Evolutionary conservation across 1,139 yeast species (phyloP).

Genomic region (Blastobotrys persicus): DNA sequence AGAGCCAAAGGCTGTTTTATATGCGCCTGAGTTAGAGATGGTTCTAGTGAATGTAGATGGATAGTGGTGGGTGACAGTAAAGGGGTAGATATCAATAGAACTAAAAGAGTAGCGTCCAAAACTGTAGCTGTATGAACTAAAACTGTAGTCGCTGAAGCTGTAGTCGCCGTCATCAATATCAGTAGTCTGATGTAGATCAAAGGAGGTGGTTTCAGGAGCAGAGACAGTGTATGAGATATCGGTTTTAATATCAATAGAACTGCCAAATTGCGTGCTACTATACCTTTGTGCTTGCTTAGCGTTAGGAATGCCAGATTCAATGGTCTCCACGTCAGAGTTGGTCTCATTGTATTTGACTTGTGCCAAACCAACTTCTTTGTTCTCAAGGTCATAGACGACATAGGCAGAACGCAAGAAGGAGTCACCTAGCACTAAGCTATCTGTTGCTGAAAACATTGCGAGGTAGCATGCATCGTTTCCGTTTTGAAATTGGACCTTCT

Average conservation of each 20-base stretch:
- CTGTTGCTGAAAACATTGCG: conserved; percentile 29
- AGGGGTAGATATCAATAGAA: not conserved
- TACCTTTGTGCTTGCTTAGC: conserved; percentile 19
- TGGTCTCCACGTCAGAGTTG: conserved; percentile 22
- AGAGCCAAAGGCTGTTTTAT: not conserved
- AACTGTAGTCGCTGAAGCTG: not conserved
- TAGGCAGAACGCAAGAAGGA: conserved; percentile 72
- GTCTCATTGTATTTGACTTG: conserved; percentile 43
- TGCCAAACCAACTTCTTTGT: conserved; percentile 63
- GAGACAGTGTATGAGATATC: conserved; percentile 5
- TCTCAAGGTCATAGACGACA: conserved; percentile 74
- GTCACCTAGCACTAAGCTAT: conserved; percentile 57
- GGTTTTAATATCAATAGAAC: conserved; percentile 3
- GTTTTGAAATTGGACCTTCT: conserved; percentile 20
- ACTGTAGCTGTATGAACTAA: not conserved
- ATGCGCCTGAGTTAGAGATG: not conserved
- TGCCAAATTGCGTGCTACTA: conserved; percentile 21
- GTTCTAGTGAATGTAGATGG: not conserved
- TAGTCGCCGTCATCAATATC: not conserved
- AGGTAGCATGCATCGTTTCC: conserved; percentile 24
- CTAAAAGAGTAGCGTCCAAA: not conserved
- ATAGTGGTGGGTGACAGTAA: not conserved
- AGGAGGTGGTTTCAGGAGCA: conserved; percentile 1
- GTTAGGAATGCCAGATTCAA: conserved; percentile 12
- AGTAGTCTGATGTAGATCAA: not conserved